Evolutionary conservation across 106 monocot genomes (phyloP), one percentile per base, ranked within the genome.

Genomic region (Narthecium ossifragum): DNA sequence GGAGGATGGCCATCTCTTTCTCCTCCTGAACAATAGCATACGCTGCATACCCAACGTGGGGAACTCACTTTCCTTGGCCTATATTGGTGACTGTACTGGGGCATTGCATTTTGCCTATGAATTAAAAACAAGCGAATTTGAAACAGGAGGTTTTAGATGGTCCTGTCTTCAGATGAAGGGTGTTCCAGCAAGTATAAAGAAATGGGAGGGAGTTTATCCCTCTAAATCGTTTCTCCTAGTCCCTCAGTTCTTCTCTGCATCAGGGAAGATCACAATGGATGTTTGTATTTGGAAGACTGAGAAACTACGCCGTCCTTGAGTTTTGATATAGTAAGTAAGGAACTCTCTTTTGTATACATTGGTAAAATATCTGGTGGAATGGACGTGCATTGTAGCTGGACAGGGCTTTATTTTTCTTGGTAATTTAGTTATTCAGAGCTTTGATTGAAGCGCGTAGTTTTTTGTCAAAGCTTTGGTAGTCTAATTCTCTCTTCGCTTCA

Each of bases 171-270:
- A 64, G 56, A 26, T 91, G 21, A 69, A 62, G 38, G 45, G 77
- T n/a, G 61, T 59, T 0, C 23, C 51, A 1, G 26, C 27, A 37
- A 75, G 56, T 45, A 34, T 69, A 6, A 69, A 29, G 46, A 63
- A 67, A 27, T 80, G 74, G 80, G 67, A 26, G 6, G 73, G 74
- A 46, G 46, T 18, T 48, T 31, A 70, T 61, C 61, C 75, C 31
- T n/a, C 31, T 3, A 62, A 64, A 2, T 43, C 48, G 48, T 87
- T 78, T 55, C 80, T 91, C 45, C 13, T 80, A 47, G 82, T 91
- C 30, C 85, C 91, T 3, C 30, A 62, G 13, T 26, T 50, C 45
- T 37, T 33, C 59, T 28, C 47, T 1, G 6, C 10, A 0, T 27
- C 28, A 6, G 56, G 43, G 38, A 50, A 50, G 3, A 62, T 71